Evolutionary conservation across 208 protist genomes (phyloP).

Genomic region (Crithidia sp.): DNA sequence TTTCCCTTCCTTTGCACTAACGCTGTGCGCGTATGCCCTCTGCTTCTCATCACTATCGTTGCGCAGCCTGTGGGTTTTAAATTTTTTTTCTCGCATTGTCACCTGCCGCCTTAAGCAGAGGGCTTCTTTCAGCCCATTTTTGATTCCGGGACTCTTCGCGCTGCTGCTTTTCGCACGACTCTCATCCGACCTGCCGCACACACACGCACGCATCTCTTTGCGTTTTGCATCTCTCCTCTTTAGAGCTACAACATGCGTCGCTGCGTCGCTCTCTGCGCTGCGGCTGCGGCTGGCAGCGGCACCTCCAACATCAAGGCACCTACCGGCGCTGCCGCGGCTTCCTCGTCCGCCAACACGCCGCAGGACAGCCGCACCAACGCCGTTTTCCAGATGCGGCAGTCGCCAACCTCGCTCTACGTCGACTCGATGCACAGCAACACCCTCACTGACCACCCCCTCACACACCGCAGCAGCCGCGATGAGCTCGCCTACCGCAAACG

Average conservation of each 20-base stretch:
- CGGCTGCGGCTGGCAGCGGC: conserved; percentile 12
- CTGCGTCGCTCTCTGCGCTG: conserved; percentile 17
- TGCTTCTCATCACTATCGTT: no score
- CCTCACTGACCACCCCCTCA: conserved; percentile 82
- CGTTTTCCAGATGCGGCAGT: conserved; percentile 78
- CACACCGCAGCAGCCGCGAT: conserved; percentile 79
- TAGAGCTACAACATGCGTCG: conserved; percentile 15
- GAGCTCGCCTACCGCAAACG: conserved; percentile 86
- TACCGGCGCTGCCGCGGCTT: neutral
- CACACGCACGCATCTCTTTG: neutral
- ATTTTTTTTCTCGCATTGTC: no score
- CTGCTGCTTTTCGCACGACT: no score
- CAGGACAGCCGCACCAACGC: conserved; percentile 34
- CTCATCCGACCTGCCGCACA: no score
- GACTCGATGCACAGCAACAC: conserved; percentile 91
- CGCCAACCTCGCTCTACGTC: conserved; percentile 78
- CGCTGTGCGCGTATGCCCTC: no score
- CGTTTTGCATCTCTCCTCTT: neutral
- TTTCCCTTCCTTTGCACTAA: no score
- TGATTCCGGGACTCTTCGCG: no score
- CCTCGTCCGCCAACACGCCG: conserved; percentile 1
- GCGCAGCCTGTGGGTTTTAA: no score
- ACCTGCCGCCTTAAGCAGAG: no score
- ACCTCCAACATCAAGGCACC: conserved; percentile 14
- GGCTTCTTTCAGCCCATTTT: no score